Base-by-base conservation (phyloP, 805 yeast species). In the Lachancea lanzarotensis region DNA sequence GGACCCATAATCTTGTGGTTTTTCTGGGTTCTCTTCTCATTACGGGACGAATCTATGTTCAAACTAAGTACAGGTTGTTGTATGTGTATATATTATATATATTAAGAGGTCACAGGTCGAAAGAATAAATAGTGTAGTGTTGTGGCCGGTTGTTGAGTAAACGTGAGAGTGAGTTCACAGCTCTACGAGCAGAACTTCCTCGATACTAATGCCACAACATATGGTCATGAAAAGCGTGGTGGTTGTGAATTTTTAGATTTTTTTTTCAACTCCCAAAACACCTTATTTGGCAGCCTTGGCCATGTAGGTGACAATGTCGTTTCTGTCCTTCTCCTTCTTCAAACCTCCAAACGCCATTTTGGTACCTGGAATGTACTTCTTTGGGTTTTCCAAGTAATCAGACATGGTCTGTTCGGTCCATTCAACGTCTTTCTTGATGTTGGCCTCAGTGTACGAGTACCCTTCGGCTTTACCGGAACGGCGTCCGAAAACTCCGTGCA, bases 311-410 rank as follows among this genome's bases (percentile, higher is more conserved):
- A 91, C 74, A 71, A 93, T 76, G 71, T 93, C 98, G 76, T 87
- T 86, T 83, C 98, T 88, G 79, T 93, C 98, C 84, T 89, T 91
- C 56, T 89, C 83, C 81, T 93, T 93, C 90, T 93, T 93, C 74
- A 93, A 81, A 77, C 98, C 98, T 76, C 96, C 98, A 65, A 91
- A 93, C 56, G 98, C 98, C 98, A 93, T 93, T 85, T 93, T 93
- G 78, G 98, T 93, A 73, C 98, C 98, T 69, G 98, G 98, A 61
- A 93, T 89, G 79, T 89, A 93, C 78, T 93, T 93, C 95, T 93
- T 93, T 76, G 98, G 98, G 86, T 93, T 93, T 75, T 85, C 95
- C 73, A 93, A 81, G 84, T 93, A 93, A 71, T 86, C 95, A 61
- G 84, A 78, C 84, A 93, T 79, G 70, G 88, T 79, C 68, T 89